These are phyloP conservation scores for Colletotrichum horii DNA, from an alignment of 2,329 filamentous ascomycete genomes.

Conservation along the genomic window DNA sequence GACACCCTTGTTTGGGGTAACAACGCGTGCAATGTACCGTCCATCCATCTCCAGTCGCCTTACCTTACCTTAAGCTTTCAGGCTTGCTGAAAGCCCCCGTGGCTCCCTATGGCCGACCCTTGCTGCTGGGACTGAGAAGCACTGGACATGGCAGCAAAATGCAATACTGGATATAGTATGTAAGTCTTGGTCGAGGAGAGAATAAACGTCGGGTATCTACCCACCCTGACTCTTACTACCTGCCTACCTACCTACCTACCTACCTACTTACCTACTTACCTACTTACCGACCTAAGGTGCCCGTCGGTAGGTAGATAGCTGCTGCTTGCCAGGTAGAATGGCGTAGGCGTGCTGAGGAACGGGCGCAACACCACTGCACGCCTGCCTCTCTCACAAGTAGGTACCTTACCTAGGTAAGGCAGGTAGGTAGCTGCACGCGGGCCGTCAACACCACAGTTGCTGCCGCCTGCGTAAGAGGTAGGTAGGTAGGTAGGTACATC, in stretches of 20 bases:
- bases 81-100: slow-evolving; percentile 4
- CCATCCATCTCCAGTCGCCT: neutral
- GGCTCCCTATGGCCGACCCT: slow-evolving; percentile 4
- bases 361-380: neutral
- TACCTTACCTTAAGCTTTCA: slow-evolving; percentile 1
- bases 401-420: neutral
- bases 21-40: neutral
- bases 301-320: neutral
- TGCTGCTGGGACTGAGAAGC: neutral
- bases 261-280: neutral
- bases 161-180: neutral
- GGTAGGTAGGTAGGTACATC: neutral
- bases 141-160: neutral
- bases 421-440: neutral
- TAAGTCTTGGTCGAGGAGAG: neutral
- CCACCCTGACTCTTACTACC: neutral
- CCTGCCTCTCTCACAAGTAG: neutral
- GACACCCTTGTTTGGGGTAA: neutral
- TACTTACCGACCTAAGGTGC: too few species aligned
- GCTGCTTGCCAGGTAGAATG: neutral
- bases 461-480: neutral
- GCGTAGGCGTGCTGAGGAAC: neutral
- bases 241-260: neutral
- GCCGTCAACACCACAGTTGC: neutral
- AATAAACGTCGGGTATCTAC: neutral